phyloP scores from a whole-genome alignment of 495 filamentous ascomycete genomes.

The Penicillium subrubescens region DNA sequence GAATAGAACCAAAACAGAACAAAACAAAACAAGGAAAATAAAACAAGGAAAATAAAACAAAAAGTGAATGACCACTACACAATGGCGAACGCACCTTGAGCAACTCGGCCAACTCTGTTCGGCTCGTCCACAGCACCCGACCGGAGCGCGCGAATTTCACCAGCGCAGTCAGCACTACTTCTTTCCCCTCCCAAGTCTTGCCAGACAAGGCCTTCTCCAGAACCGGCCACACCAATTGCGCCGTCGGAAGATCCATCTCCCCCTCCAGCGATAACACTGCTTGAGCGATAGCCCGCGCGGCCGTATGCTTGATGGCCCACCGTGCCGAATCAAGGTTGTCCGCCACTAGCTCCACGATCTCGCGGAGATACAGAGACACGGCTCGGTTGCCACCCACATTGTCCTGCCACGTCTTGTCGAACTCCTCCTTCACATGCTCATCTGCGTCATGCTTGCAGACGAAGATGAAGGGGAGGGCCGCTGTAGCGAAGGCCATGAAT shows the following conservation, averaged over 20 bases:
- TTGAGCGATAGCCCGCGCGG: conserved; percentile 76
- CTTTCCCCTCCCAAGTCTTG: conserved; percentile 94
- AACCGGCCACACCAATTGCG: conserved; percentile 74
- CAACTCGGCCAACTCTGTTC: conserved; percentile 47
- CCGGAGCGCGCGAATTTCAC: conserved; percentile 70
- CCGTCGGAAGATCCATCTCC: conserved; percentile 57
- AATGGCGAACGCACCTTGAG: conserved; percentile 51
- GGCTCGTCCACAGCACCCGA: conserved; percentile 57
- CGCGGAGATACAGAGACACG: conserved; percentile 77
- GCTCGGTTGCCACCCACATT: conserved; percentile 83
- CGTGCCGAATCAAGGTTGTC: conserved; percentile 71
- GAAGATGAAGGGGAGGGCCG: conserved; percentile 83
- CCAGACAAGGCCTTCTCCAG: conserved; percentile 77
- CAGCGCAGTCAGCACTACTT: conserved; percentile 83
- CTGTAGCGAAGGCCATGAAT: conserved; percentile 73
- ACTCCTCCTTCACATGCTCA: conserved; percentile 71
- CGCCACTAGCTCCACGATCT: conserved; percentile 71
- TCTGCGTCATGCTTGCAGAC: conserved; percentile 82
- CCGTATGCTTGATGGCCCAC: conserved; percentile 89
- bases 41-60: conserved; percentile 3
- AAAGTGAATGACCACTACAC: conserved; percentile 1
- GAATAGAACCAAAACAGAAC: not conserved
- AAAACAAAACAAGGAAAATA: not conserved
- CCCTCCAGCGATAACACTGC: conserved; percentile 62
- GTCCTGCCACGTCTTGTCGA: conserved; percentile 83